These are phyloP conservation scores for Aspergillus aculeatinus DNA, from an alignment of 2,329 filamentous ascomycete species.

Conservation along the genomic window DNA sequence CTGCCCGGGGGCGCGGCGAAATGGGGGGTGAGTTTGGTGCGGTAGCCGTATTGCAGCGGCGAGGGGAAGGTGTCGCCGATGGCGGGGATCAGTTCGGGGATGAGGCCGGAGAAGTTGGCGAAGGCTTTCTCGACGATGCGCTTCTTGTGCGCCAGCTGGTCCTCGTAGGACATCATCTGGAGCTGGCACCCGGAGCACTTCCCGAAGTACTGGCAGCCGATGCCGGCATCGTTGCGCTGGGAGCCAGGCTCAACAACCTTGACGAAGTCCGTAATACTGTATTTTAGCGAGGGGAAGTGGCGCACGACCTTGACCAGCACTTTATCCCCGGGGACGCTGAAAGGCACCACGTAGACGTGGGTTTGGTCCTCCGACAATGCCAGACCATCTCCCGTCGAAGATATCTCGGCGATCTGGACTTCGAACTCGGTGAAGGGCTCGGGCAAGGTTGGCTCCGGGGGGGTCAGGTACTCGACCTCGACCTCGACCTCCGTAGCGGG, in stretches of 20 bases:
- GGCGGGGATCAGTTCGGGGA: slow-evolving; percentile 69
- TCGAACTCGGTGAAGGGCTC: slow-evolving; percentile 73
- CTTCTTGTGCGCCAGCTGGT: slow-evolving; percentile 82
- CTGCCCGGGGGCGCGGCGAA: slow-evolving; percentile 73
- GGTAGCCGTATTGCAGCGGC: slow-evolving; percentile 87
- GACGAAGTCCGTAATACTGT: slow-evolving; percentile 79
- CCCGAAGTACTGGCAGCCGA: slow-evolving; percentile 83
- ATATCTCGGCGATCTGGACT: slow-evolving; percentile 76
- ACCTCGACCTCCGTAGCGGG: slow-evolving; percentile 13
- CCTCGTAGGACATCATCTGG: slow-evolving; percentile 89
- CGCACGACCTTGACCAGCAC: slow-evolving; percentile 76
- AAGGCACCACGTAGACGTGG: slow-evolving; percentile 82
- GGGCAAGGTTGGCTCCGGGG: slow-evolving; percentile 50
- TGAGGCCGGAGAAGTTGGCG: slow-evolving; percentile 81
- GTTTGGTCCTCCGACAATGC: slow-evolving; percentile 66
- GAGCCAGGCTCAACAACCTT: slow-evolving; percentile 71
- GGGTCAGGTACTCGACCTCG: slow-evolving; percentile 15
- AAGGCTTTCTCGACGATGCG: slow-evolving; percentile 88
- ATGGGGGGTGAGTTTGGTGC: slow-evolving; percentile 95
- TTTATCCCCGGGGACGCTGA: slow-evolving; percentile 79
- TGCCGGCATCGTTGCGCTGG: slow-evolving; percentile 71
- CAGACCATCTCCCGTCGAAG: slow-evolving; percentile 89
- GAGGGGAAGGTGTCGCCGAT: slow-evolving; percentile 85
- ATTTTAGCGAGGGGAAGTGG: slow-evolving; percentile 64
- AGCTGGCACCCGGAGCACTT: slow-evolving; percentile 92